These are phyloP conservation scores for Priceomyces melissophilus DNA, from an alignment of 805 yeast genomes.

Conservation along the genomic window DNA sequence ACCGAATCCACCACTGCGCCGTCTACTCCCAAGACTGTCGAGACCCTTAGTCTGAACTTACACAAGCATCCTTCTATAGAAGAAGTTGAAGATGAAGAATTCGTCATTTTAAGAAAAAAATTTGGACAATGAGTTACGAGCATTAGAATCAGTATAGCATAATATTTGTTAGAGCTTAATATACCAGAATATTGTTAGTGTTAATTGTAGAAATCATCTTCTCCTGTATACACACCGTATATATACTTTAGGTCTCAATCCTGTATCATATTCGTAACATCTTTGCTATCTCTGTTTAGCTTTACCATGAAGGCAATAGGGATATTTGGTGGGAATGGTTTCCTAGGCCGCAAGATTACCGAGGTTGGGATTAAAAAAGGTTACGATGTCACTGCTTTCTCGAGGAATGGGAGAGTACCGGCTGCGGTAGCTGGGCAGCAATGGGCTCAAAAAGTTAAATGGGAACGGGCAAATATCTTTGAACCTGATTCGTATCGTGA, in stretches of 20 bases:
- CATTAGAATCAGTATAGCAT: neutral
- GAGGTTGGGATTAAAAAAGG: conserved; percentile 63
- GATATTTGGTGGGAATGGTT: conserved; percentile 88
- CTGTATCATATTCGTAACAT: too few species aligned
- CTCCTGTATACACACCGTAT: too few species aligned
- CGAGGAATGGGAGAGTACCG: conserved; percentile 56
- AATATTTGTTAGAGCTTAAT: too few species aligned
- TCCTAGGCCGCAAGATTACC: conserved; percentile 67
- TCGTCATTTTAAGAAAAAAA: conserved; percentile 38
- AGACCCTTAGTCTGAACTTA: conserved; percentile 11
- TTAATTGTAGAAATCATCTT: too few species aligned
- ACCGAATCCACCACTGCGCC: conserved; percentile 2
- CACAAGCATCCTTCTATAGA: conserved; percentile 28
- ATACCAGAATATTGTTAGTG: too few species aligned
- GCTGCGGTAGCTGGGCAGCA: conserved; percentile 27
- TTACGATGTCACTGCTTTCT: conserved; percentile 63
- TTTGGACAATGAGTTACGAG: conserved; percentile 19
- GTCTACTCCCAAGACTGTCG: conserved; percentile 5
- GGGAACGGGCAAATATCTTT: conserved; percentile 69
- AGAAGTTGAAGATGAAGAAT: conserved; percentile 35
- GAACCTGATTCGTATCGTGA: conserved; percentile 54
- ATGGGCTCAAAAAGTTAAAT: conserved; percentile 59
- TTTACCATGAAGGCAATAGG: conserved; percentile 39
- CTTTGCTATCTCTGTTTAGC: too few species aligned
- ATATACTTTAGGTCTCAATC: too few species aligned